phyloP scores from a whole-genome alignment of 2,329 filamentous ascomycete species.

The Exophiala phaeomuriformis region DNA sequence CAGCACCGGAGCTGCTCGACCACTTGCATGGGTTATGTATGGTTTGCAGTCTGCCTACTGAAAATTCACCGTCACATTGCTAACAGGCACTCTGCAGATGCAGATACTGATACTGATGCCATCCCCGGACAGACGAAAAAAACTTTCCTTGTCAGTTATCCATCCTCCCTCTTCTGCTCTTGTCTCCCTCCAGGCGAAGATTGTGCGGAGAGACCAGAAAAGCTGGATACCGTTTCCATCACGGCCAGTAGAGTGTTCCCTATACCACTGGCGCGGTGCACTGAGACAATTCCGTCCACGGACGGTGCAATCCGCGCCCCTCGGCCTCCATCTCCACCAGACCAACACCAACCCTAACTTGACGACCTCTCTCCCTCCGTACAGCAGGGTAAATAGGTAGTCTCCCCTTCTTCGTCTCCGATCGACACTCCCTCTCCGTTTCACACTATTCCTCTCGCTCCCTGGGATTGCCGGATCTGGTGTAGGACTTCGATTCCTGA shows the following conservation, averaged over 20 bases:
- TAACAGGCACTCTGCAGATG: constrained; percentile 1
- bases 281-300: not conserved
- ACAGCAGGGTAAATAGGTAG: not conserved
- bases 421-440: constrained; percentile 8
- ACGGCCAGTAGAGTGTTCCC: not conserved
- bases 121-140: not conserved
- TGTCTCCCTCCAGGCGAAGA: not conserved
- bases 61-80: constrained; percentile 8
- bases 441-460: constrained; percentile 1
- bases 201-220: not conserved
- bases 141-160: not conserved
- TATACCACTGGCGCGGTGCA: not conserved
- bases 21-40: not conserved
- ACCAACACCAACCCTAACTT: constrained; percentile 2
- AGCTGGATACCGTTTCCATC: not conserved
- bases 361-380: not conserved
- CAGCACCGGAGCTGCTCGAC: not conserved
- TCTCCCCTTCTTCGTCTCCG: constrained; percentile 3
- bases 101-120: not conserved
- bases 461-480: constrained; percentile 1
- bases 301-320: not conserved
- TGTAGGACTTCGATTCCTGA: not conserved
- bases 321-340: not conserved
- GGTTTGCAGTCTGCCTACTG: not conserved
- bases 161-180: not conserved